Percentiles rank a stretch among this genome's conserved stretches.
Evolutionary conservation across 139 green algal genomes (phyloP).

Genomic region (Closterium sp.): DNA sequence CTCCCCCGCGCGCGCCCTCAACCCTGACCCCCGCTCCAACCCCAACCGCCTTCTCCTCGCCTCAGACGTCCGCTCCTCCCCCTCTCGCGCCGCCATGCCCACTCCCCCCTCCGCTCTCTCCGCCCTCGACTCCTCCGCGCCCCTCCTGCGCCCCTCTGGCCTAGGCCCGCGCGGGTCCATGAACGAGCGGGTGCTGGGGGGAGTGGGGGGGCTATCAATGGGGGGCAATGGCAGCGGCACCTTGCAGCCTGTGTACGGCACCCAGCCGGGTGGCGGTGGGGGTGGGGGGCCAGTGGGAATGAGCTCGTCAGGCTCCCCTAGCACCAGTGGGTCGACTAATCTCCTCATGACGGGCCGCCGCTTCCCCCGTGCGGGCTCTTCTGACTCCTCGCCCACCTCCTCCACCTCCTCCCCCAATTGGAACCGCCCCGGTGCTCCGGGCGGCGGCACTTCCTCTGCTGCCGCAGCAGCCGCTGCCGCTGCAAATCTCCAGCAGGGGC

Average conservation of each 20-base stretch:
- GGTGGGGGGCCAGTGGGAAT: neutral
- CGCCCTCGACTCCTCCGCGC: neutral
- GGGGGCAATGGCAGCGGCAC: neutral
- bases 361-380: neutral
- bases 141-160: neutral
- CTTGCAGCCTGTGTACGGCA: neutral
- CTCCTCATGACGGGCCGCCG: neutral
- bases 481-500: neutral
- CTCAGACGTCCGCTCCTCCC: neutral
- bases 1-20: neutral
- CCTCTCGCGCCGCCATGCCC: neutral
- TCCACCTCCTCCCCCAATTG: neutral
- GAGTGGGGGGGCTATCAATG: neutral
- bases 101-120: too few species aligned
- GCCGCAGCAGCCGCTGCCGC: too few species aligned
- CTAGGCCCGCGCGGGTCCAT: neutral
- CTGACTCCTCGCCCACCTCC: neutral
- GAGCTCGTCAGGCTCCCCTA: neutral
- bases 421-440: neutral
- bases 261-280: neutral
- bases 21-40: too few species aligned
- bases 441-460: too few species aligned
- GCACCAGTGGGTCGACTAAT: neutral
- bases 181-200: neutral
- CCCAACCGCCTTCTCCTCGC: too few species aligned